Percentiles rank a stretch among this genome's conserved stretches.
Evolutionary conservation across 1,139 yeast species (phyloP).

Genomic region (Kazachstania sp.): DNA sequence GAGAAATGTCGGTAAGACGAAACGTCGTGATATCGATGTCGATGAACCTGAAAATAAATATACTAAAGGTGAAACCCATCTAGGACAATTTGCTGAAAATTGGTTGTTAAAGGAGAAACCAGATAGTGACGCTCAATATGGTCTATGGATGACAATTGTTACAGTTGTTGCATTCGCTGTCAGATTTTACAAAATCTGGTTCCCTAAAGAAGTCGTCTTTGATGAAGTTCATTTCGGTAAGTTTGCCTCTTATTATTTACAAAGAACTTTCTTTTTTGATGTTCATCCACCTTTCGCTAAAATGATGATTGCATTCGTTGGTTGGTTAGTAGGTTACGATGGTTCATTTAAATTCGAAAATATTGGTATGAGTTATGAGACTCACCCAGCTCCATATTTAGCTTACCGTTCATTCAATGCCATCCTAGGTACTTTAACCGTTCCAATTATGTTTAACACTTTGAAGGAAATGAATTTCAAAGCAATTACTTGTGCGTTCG

Average conservation of each 20-base stretch:
- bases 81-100: constrained; percentile 13
- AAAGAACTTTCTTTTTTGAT: constrained; percentile 84
- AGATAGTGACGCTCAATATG: constrained; percentile 17
- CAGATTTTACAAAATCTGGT: constrained; percentile 62
- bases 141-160: constrained; percentile 31
- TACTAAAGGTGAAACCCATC: constrained; percentile 6
- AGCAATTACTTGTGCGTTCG: constrained; percentile 67
- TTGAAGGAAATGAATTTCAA: constrained; percentile 77
- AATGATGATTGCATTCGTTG: constrained; percentile 80
- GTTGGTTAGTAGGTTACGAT: constrained; percentile 80
- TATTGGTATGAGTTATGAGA: constrained; percentile 76
- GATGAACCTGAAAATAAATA: constrained; percentile 18
- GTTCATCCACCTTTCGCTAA: constrained; percentile 98
- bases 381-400: constrained; percentile 76
- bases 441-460: constrained; percentile 74
- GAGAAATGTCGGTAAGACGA: constrained; percentile 1
- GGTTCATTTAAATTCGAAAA: constrained; percentile 86
- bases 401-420: constrained; percentile 83
- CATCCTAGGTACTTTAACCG: constrained; percentile 68
- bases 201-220: constrained; percentile 84
- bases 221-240: constrained; percentile 98
- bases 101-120: constrained; percentile 25
- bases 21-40: constrained; percentile 8
- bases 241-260: constrained; percentile 81
- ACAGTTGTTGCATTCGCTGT: constrained; percentile 61